Evolutionary conservation across 352 stramenopile species (phyloP).

Genomic region (Phytopythium aichiense): DNA sequence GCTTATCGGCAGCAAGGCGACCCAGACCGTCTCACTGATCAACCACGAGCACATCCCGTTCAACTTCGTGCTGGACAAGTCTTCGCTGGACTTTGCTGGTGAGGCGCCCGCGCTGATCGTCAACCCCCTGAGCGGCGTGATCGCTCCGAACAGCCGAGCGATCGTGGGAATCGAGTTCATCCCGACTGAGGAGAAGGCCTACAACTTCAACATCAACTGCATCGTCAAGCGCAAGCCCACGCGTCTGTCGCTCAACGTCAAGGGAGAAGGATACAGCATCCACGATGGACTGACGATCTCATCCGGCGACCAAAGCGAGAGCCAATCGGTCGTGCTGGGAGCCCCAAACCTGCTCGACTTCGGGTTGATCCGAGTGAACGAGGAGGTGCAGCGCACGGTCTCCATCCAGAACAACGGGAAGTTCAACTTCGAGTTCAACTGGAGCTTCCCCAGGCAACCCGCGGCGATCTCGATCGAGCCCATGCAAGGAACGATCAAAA

Average conservation of each 20-base stretch:
- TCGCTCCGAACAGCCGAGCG: slow-evolving; percentile 83
- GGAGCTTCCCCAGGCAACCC: slow-evolving; percentile 42
- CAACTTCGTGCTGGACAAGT: slow-evolving; percentile 93
- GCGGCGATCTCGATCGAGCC: slow-evolving; percentile 60
- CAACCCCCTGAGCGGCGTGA: slow-evolving; percentile 83
- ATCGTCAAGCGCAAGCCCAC: slow-evolving; percentile 90
- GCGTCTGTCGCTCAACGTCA: slow-evolving; percentile 91
- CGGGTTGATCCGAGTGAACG: slow-evolving; percentile 83
- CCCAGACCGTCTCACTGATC: slow-evolving; percentile 85
- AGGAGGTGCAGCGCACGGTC: slow-evolving; percentile 57
- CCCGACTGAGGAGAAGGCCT: slow-evolving; percentile 87
- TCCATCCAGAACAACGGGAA: slow-evolving; percentile 91
- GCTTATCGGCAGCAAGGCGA: slow-evolving; percentile 84
- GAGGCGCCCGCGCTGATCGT: slow-evolving; percentile 76
- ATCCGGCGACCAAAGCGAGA: slow-evolving; percentile 42
- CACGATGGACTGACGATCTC: slow-evolving; percentile 64
- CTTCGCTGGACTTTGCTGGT: slow-evolving; percentile 75
- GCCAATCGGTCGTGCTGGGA: slow-evolving; percentile 20
- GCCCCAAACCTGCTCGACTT: slow-evolving; percentile 75
- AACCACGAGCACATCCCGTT: slow-evolving; percentile 94
- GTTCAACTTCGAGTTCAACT: slow-evolving; percentile 95
- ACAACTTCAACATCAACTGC: slow-evolving; percentile 93
- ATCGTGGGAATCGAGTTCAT: slow-evolving; percentile 89
- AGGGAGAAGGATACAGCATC: slow-evolving; percentile 93
- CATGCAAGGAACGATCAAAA: slow-evolving; percentile 81